Percentiles rank a stretch among this genome's conserved stretches.
phyloP scores from a whole-genome alignment of 1,284 basidiomycete genomes.

The Pascua guehoae region DNA sequence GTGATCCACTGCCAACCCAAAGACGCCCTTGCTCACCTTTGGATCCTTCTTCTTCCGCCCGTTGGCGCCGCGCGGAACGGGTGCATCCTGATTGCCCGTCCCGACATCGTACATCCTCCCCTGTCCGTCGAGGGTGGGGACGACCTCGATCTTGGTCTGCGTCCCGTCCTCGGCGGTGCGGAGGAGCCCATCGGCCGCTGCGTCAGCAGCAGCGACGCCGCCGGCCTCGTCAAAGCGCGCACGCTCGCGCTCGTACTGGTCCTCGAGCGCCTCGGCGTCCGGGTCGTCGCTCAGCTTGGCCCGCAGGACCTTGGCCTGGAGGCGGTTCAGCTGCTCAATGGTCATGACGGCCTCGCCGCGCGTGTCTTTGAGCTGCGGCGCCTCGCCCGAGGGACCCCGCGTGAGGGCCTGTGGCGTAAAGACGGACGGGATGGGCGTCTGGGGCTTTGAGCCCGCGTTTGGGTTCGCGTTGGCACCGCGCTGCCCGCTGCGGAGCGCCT shows the following conservation, averaged over 20 bases:
- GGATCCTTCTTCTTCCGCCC: constrained; percentile 71
- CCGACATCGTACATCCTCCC: constrained; percentile 92
- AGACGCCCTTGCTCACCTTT: constrained; percentile 57
- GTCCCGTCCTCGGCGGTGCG: constrained; percentile 30
- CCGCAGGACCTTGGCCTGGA: constrained; percentile 88
- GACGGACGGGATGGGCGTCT: constrained; percentile 80
- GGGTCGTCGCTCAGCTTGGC: constrained; percentile 77
- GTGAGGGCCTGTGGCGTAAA: constrained; percentile 65
- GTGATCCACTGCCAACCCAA: not conserved
- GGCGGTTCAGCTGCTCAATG: constrained; percentile 70
- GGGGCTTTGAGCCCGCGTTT: constrained; percentile 1
- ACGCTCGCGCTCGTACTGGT: constrained; percentile 70
- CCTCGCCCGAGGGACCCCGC: constrained; percentile 26
- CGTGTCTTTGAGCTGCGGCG: not conserved
- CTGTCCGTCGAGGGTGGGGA: constrained; percentile 83
- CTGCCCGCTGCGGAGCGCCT: constrained; percentile 34
- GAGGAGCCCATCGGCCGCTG: constrained; percentile 44
- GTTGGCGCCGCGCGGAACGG: constrained; percentile 3
- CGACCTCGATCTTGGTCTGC: constrained; percentile 63
- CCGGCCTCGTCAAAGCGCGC: constrained; percentile 51
- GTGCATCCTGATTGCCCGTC: constrained; percentile 53
- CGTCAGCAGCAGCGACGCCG: constrained; percentile 39
- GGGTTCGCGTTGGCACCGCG: constrained; percentile 15
- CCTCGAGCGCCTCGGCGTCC: constrained; percentile 69
- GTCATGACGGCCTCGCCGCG: constrained; percentile 40